Base-by-base conservation (phyloP, 2,329 filamentous ascomycete genomes). In the Colletotrichum aenigma region DNA sequence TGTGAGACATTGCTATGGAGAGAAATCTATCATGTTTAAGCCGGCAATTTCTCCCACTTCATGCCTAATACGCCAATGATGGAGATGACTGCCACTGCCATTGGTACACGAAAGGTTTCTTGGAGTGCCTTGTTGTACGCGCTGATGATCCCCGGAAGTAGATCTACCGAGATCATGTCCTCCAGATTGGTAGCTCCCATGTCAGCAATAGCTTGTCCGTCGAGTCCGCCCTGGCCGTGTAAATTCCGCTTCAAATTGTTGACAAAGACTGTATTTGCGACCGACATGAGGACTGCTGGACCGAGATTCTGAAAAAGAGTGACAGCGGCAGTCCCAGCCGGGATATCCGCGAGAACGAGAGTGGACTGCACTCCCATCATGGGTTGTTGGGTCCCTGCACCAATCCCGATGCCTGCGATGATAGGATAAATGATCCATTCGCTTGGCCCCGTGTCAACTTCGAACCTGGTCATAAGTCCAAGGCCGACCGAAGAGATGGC, bases 61-160 rank as follows among this genome's bases (percentile, higher is more conserved):
- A 75, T 75, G n/a, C 72, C 72, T 10, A 75, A 13, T 13, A 66
- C 68, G 3, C 72, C 72, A 12, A 71, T 28, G 24, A 71, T 62
- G 6, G 72, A 75, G 38, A 75, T 56, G 7, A 71, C 68, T 4
- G 68, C 72, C 13, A 61, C 88, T 7, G 93, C 81, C 28, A 88
- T 86, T 10, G 88, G 87, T 76, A 93, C 86, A 7, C 90, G 92
- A 48, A 92, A 90, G 4, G 88, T 87, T 9, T 93, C 91, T 79
- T 92, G 91, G 78, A 93, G 90, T 0, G 90, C 90, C 69, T 89
- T 84, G 77, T 90, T 94, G 83, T 95, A 95, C 0, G 91, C 91
- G 0, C 82, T 77, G 21, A 93, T 85, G 38, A 94, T 91, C 0
- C 86, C 84, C 0, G 84, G 79, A 3, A 93, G 84, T 75, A 87